Percentiles rank a stretch among this genome's conserved stretches.
Conservation (phyloP, 2,329 filamentous ascomycete species). For the Pestalotiopsis sp. region DNA sequence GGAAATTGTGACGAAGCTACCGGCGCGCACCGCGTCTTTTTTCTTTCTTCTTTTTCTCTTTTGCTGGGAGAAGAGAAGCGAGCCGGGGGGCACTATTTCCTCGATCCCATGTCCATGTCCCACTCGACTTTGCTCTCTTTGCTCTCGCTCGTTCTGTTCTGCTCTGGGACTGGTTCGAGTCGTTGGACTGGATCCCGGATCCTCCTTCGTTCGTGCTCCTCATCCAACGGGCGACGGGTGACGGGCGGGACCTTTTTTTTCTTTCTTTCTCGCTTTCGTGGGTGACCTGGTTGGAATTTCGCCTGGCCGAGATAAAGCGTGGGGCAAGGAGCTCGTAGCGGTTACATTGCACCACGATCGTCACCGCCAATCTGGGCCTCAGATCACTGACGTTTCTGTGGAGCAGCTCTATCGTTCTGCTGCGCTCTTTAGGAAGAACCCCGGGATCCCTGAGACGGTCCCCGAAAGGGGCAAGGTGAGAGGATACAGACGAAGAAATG, state of each 20-base stretch:
- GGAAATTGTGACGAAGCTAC: neutral
- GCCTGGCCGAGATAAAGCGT: slow-evolving; percentile 5
- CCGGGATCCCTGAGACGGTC: neutral
- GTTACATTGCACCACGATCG: slow-evolving; percentile 5
- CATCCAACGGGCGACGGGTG: neutral
- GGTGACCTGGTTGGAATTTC: neutral
- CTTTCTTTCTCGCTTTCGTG: neutral
- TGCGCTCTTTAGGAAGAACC: neutral
- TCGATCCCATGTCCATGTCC: neutral
- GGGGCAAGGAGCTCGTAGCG: neutral
- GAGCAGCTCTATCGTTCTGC: neutral
- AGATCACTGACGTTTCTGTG: neutral
- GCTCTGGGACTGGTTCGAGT: neutral
- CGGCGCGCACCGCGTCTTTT: neutral
- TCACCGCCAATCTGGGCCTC: slow-evolving; percentile 9
- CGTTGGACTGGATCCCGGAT: neutral
- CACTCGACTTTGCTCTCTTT: neutral
- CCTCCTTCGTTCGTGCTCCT: neutral
- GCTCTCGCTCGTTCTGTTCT: neutral
- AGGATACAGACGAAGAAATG: neutral
- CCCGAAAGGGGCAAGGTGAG: neutral
- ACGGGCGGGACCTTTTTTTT: neutral
- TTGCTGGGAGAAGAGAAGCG: neutral
- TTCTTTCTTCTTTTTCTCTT: neutral
- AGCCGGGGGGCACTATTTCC: neutral